These are phyloP conservation scores for Lactarius indigo DNA, from an alignment of 768 basidiomycete species.

Conservation along the genomic window DNA sequence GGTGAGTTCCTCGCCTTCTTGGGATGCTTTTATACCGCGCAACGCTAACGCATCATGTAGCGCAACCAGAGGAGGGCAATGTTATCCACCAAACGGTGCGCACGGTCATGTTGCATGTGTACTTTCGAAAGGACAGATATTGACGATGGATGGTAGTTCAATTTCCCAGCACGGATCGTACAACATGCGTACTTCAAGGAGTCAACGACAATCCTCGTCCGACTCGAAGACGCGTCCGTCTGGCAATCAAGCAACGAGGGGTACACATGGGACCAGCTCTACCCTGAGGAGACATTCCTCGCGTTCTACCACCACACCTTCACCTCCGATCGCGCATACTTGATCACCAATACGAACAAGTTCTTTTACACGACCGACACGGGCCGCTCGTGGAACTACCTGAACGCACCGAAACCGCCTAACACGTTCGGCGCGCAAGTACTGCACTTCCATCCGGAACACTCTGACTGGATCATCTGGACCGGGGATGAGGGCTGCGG, in stretches of 20 bases:
- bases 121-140: not conserved
- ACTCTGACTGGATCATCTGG: slow-evolving; percentile 85
- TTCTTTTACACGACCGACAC: slow-evolving; percentile 83
- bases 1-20: slow-evolving; percentile 40
- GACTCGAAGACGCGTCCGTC: slow-evolving; percentile 68
- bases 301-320: slow-evolving; percentile 86
- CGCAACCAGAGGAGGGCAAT: slow-evolving; percentile 76
- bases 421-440: slow-evolving; percentile 75
- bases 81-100: slow-evolving; percentile 72
- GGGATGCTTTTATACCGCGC: not conserved
- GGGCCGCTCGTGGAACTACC: slow-evolving; percentile 64
- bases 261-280: slow-evolving; percentile 77
- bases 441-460: slow-evolving; percentile 80
- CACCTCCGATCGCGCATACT: slow-evolving; percentile 78
- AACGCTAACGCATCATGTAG: slow-evolving; percentile 35
- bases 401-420: slow-evolving; percentile 61
- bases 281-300: slow-evolving; percentile 61
- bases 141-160: slow-evolving; percentile 42
- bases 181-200: slow-evolving; percentile 85
- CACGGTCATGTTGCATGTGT: not conserved
- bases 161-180: slow-evolving; percentile 59
- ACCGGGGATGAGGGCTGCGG: slow-evolving; percentile 72
- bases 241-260: slow-evolving; percentile 98
- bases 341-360: slow-evolving; percentile 64
- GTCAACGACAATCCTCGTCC: slow-evolving; percentile 81